Conservation (phyloP, 2,329 filamentous ascomycete species). For the Penicillium sp. region DNA sequence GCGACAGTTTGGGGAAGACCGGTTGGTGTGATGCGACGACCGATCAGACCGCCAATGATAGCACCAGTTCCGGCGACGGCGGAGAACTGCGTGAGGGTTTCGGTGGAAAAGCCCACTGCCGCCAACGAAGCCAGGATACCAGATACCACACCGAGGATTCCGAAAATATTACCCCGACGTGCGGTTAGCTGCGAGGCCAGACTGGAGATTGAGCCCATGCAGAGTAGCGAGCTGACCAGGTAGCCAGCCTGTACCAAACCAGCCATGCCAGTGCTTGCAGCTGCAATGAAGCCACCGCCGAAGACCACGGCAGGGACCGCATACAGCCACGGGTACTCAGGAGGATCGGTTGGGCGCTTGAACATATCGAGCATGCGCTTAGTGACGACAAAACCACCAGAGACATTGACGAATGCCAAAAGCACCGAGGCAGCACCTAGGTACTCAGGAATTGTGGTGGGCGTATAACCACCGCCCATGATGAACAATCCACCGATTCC, state of each 20-base stretch:
- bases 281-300: conserved; percentile 77
- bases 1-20: conserved; percentile 88
- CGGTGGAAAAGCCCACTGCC: conserved; percentile 77
- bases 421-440: conserved; percentile 80
- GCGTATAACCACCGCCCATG: conserved; percentile 78
- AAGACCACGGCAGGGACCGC: conserved; percentile 75
- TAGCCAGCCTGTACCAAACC: conserved; percentile 87
- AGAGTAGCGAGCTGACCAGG: conserved; percentile 79
- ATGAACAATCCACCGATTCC: conserved; percentile 87
- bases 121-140: conserved; percentile 81
- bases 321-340: conserved; percentile 87
- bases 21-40: conserved; percentile 83
- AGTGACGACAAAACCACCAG: conserved; percentile 86
- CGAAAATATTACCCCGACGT: conserved; percentile 80
- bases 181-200: conserved; percentile 82
- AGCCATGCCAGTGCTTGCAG: conserved; percentile 77
- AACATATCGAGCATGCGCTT: conserved; percentile 96
- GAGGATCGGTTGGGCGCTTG: conserved; percentile 78
- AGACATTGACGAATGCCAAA: conserved; percentile 84
- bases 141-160: conserved; percentile 80
- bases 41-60: conserved; percentile 72
- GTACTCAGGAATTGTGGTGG: conserved; percentile 74
- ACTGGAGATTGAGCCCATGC: conserved; percentile 80
- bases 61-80: conserved; percentile 72
- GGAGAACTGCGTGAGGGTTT: conserved; percentile 79